Evolutionary conservation across 176 grass and related monocot genomes (phyloP).

Genomic region (Zizania latifolia): DNA sequence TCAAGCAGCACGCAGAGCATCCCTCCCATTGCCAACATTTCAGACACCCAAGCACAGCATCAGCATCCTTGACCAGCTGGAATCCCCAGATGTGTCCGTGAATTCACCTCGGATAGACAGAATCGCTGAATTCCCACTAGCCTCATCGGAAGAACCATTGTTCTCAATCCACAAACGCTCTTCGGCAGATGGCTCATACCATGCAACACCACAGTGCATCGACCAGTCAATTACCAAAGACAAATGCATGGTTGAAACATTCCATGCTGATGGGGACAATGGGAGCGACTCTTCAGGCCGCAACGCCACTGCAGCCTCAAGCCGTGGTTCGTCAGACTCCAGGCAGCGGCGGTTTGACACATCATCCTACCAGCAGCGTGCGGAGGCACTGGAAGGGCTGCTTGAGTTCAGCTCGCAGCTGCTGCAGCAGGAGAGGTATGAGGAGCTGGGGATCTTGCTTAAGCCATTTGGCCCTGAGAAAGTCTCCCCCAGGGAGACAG

Average conservation of each 20-base stretch:
- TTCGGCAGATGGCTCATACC: constrained; percentile 11
- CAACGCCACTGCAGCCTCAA: constrained; percentile 27
- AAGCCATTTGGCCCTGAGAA: constrained; percentile 78
- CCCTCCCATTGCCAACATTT: constrained; percentile 46
- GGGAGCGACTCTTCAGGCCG: constrained; percentile 27
- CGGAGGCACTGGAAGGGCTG: constrained; percentile 79
- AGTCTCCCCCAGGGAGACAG: constrained; percentile 75
- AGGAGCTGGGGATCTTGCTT: constrained; percentile 58
- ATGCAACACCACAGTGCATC: constrained; percentile 14
- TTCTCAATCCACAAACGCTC: constrained; percentile 18
- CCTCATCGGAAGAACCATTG: constrained; percentile 34
- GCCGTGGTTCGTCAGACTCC: constrained; percentile 48
- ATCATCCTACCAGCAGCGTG: constrained; percentile 65
- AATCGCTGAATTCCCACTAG: constrained; percentile 75
- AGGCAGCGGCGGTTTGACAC: constrained; percentile 64
- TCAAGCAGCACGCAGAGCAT: constrained; percentile 20
- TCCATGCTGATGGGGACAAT: constrained; percentile 24
- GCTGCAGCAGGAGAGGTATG: constrained; percentile 74
- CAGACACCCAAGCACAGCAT: constrained; percentile 30
- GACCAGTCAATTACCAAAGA: constrained; percentile 74
- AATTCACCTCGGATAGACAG: constrained; percentile 77
- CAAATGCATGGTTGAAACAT: constrained; percentile 63
- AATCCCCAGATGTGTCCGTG: constrained; percentile 68
- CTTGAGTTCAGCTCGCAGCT: constrained; percentile 79
- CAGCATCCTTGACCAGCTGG: constrained; percentile 28